These are phyloP conservation scores for Citrus glauca DNA, from an alignment of 345 rosid species.

Conservation along the genomic window DNA sequence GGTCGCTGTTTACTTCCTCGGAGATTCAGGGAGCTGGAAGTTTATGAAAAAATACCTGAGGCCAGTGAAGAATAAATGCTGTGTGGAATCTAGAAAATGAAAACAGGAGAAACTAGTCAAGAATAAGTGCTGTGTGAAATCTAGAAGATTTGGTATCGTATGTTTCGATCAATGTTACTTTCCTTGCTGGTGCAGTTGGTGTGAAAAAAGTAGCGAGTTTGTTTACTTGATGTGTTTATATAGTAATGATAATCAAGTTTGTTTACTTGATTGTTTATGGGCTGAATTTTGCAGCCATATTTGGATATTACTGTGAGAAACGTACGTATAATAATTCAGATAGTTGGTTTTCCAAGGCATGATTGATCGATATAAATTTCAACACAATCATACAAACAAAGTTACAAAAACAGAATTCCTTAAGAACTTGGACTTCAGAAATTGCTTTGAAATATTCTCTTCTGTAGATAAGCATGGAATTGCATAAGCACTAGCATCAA, in stretches of 20 bases:
- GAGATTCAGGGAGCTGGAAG: slow-evolving; percentile 24
- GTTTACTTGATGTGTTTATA: background rate
- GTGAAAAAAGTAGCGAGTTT: background rate
- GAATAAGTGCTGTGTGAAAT: background rate
- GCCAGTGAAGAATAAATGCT: slow-evolving; percentile 14
- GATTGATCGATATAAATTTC: no score
- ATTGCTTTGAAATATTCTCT: no score
- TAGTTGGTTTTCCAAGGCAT: no score
- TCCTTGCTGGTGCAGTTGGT: background rate
- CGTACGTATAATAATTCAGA: no score
- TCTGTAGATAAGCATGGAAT: no score
- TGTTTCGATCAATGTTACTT: background rate
- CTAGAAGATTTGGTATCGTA: background rate
- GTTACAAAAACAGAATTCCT: no score
- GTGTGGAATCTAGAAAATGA: background rate
- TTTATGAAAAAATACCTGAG: slow-evolving; percentile 34
- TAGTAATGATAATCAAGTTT: no score
- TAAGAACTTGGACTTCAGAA: no score
- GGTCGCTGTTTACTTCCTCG: slow-evolving; percentile 41
- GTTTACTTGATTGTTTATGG: background rate
- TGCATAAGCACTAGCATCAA: no score
- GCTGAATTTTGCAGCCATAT: background rate
- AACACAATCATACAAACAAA: no score
- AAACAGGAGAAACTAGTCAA: background rate
- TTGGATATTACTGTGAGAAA: background rate